Conservation (phyloP, 208 protist genomes). For the Wallacemonas sp. region DNA sequence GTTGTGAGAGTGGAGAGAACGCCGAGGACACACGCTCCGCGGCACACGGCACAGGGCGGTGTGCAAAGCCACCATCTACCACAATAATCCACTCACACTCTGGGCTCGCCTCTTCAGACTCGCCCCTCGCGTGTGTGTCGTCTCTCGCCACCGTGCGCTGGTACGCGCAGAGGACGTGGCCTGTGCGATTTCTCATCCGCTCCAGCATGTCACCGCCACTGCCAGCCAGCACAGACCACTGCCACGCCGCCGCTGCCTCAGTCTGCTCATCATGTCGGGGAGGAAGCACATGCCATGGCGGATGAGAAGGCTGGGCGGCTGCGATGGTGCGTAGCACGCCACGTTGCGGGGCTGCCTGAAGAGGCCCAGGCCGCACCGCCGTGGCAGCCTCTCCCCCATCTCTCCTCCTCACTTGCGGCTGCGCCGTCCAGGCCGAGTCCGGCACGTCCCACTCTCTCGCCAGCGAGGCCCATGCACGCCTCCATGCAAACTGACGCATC, state of each 20-base stretch:
- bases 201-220: too few species aligned
- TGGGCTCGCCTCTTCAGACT: too few species aligned
- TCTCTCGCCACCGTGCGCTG: background rate
- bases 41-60: background rate
- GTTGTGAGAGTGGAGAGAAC: too few species aligned
- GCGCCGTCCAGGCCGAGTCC: background rate
- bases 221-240: too few species aligned
- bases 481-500: background rate
- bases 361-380: too few species aligned
- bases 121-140: background rate
- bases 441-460: conserved; percentile 1
- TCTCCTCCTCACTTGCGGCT: background rate
- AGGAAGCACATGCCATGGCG: background rate
- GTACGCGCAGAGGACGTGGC: conserved; percentile 1
- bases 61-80: background rate
- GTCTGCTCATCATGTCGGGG: background rate
- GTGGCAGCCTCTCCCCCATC: too few species aligned
- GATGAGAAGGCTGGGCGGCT: background rate
- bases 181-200: background rate
- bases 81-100: background rate
- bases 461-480: background rate
- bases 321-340: background rate
- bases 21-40: too few species aligned
- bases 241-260: too few species aligned
- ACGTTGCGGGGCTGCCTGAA: background rate